Conservation (phyloP, 2,329 filamentous ascomycete genomes). For the Fusarium torreyae region DNA sequence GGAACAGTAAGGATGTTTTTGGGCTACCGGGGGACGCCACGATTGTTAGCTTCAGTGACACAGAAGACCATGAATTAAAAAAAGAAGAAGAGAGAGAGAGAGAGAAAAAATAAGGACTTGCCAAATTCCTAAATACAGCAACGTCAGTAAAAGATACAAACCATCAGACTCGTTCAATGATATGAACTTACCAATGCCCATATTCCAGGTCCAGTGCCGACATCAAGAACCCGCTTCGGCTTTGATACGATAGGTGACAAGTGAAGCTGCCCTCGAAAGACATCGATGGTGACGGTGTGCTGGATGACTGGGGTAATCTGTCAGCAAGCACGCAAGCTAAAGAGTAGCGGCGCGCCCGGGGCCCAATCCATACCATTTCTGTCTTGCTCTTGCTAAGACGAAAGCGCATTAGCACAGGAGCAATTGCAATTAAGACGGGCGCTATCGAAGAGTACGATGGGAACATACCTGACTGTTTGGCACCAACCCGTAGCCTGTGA, state of each 20-base stretch:
- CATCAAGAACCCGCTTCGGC: conserved; percentile 41
- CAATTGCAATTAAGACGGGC: no score
- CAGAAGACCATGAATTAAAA: background rate
- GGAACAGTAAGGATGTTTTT: conserved; percentile 40
- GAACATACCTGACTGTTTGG: conserved; percentile 42
- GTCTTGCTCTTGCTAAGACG: conserved; percentile 44
- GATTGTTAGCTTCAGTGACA: conserved; percentile 14
- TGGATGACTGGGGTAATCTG: conserved; percentile 40
- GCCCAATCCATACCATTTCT: conserved; percentile 39
- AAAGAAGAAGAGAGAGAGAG: no score
- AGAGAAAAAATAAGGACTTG: conserved; percentile 1
- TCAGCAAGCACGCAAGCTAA: conserved; percentile 22
- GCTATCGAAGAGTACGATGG: conserved; percentile 1
- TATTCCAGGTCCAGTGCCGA: conserved; percentile 40
- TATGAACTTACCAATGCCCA: conserved; percentile 39
- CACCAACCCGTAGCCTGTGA: conserved; percentile 39
- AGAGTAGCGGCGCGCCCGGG: conserved; percentile 2
- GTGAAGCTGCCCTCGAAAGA: conserved; percentile 44
- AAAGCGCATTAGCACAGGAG: conserved; percentile 21
- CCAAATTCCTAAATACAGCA: conserved; percentile 40
- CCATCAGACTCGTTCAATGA: background rate
- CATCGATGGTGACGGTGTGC: conserved; percentile 40
- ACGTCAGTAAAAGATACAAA: conserved; percentile 10
- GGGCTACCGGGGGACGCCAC: conserved; percentile 22
- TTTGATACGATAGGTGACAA: conserved; percentile 36